A percentile compares a stretch with the other conserved stretches of the same genome.
phyloP scores from a whole-genome alignment of 441 rosid genomes.

The Gossypium gossypioides region DNA sequence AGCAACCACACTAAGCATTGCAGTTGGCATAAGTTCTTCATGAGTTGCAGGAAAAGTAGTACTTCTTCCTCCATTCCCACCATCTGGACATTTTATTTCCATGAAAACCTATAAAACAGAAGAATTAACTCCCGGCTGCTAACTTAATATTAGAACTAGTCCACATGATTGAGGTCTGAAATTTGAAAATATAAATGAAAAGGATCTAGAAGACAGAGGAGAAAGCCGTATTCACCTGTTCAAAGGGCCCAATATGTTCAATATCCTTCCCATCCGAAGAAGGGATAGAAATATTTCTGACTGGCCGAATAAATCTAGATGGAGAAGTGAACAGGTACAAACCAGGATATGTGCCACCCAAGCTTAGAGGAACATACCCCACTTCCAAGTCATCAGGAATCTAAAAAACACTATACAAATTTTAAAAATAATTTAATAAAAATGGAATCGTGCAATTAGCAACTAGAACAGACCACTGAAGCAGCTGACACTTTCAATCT shows the following conservation, averaged over 20 bases:
- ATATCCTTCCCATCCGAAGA: slow-evolving; percentile 34
- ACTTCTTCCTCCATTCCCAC: slow-evolving; percentile 81
- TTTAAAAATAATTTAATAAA: slow-evolving; percentile 10
- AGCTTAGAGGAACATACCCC: slow-evolving; percentile 85
- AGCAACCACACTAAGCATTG: slow-evolving; percentile 95
- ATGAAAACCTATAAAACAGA: slow-evolving; percentile 61
- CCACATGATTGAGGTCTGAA: background rate
- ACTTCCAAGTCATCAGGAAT: slow-evolving; percentile 90
- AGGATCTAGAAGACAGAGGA: background rate
- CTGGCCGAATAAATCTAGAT: slow-evolving; percentile 83
- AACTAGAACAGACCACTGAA: slow-evolving; percentile 47
- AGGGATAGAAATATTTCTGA: slow-evolving; percentile 49
- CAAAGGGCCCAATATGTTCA: slow-evolving; percentile 92
- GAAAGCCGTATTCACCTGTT: slow-evolving; percentile 52
- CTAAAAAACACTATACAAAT: slow-evolving; percentile 31
- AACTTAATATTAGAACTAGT: slow-evolving; percentile 8
- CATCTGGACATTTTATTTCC: slow-evolving; percentile 97
- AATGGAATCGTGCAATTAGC: background rate
- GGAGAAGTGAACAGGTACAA: slow-evolving; percentile 79
- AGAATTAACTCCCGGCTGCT: slow-evolving; percentile 16
- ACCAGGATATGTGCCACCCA: slow-evolving; percentile 91
- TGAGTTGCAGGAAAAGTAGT: slow-evolving; percentile 66
- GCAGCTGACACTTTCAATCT: slow-evolving; percentile 72
- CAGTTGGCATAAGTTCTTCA: slow-evolving; percentile 92
- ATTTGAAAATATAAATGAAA: background rate